Evolutionary conservation across 139 green algal genomes (phyloP).

Genomic region (Micractinium sp.): DNA sequence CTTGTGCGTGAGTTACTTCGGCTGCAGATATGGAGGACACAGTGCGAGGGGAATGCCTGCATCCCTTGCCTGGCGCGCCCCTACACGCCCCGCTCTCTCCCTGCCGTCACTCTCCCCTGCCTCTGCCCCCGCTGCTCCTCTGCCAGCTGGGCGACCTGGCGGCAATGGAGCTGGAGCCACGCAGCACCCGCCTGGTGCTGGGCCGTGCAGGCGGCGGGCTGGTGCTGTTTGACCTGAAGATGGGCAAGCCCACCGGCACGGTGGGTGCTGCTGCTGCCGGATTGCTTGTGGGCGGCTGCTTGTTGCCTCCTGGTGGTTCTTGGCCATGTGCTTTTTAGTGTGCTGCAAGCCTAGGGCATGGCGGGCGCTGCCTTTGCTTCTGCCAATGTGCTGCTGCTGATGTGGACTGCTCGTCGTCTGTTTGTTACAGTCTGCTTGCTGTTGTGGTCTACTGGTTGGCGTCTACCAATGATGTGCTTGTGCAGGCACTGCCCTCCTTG

Average conservation of each 20-base stretch:
- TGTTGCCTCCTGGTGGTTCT: too few species aligned
- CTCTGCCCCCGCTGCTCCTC: background rate
- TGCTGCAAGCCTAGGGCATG: too few species aligned
- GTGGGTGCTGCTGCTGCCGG: conserved; percentile 3
- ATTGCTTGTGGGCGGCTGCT: too few species aligned
- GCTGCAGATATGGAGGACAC: too few species aligned
- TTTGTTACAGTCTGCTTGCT: too few species aligned
- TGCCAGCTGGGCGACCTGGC: conserved; percentile 41
- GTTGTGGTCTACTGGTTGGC: too few species aligned
- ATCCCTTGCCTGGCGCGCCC: background rate
- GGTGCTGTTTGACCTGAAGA: conserved; percentile 42
- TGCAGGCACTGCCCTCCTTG: too few species aligned
- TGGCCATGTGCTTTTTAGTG: too few species aligned
- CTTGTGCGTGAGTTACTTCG: background rate
- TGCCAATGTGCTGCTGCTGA: too few species aligned
- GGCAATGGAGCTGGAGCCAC: conserved; percentile 34
- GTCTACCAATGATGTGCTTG: too few species aligned
- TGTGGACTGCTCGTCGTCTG: too few species aligned
- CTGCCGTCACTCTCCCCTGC: background rate
- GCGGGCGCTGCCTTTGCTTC: too few species aligned
- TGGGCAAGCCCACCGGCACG: conserved; percentile 17
- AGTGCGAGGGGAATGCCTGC: background rate
- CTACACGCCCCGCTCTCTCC: background rate
- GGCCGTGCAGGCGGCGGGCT: conserved; percentile 40
- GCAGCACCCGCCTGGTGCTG: conserved; percentile 30